phyloP scores from a whole-genome alignment of 1,284 basidiomycete species.

The Naganishia liquefaciens region DNA sequence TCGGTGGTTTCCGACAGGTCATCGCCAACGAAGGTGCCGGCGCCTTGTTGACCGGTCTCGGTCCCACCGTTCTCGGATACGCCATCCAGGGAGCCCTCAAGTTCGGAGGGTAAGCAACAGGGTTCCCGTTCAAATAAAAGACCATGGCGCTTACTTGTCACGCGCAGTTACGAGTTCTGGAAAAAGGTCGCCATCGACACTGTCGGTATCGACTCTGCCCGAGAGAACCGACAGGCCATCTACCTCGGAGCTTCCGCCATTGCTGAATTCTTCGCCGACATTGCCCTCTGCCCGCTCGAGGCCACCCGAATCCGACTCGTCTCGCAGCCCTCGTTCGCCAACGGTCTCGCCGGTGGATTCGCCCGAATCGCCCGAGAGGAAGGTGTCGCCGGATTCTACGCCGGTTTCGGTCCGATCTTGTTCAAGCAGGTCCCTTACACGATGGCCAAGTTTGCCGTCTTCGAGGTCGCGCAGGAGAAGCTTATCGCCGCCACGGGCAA shows the following conservation, averaged over 20 bases:
- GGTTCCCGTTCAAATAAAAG: background rate
- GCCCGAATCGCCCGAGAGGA: conserved; percentile 59
- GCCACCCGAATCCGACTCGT: conserved; percentile 64
- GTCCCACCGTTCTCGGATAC: conserved; percentile 89
- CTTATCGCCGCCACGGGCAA: conserved; percentile 56
- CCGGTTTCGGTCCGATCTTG: conserved; percentile 62
- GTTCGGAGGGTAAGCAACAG: conserved; percentile 69
- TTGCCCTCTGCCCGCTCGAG: conserved; percentile 60
- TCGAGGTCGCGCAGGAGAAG: conserved; percentile 57
- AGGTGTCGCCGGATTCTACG: conserved; percentile 58
- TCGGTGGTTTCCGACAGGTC: conserved; percentile 71
- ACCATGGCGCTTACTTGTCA: background rate
- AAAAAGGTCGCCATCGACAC: conserved; percentile 87
- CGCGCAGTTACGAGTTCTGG: conserved; percentile 76
- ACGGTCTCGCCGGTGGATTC: conserved; percentile 59
- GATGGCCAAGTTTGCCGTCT: conserved; percentile 61
- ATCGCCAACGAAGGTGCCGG: conserved; percentile 76
- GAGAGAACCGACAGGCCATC: conserved; percentile 86
- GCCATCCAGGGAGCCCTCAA: conserved; percentile 96
- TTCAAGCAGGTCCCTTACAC: conserved; percentile 61
- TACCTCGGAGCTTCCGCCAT: conserved; percentile 92
- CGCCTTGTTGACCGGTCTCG: conserved; percentile 92
- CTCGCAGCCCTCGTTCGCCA: conserved; percentile 59
- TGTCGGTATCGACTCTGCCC: conserved; percentile 78
- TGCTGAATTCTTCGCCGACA: conserved; percentile 92